A percentile compares a stretch with the other conserved stretches of the same genome.
Conservation (phyloP, 345 rosid species). For the Sisymbrium irio region DNA sequence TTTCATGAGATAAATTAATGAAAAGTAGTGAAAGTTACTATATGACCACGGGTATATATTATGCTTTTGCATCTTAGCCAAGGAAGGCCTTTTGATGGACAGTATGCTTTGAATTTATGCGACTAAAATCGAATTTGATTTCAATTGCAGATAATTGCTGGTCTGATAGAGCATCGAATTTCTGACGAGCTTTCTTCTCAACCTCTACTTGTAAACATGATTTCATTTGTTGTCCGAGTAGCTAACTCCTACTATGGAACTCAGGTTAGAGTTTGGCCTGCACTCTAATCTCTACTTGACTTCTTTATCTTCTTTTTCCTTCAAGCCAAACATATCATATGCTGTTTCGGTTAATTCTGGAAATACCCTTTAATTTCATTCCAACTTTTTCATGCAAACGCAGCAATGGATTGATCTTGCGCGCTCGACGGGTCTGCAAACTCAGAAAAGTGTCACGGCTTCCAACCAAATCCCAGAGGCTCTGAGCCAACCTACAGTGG, state of each 20-base stretch:
- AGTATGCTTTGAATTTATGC: background rate
- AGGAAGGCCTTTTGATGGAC: conserved; percentile 4
- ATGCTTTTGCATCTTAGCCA: conserved; percentile 12
- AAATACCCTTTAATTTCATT: background rate
- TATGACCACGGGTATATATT: background rate
- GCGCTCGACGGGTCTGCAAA: conserved; percentile 73
- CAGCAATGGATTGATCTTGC: conserved; percentile 99
- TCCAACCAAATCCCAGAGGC: conserved; percentile 44
- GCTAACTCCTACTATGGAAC: conserved; percentile 93
- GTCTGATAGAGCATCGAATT: conserved; percentile 82
- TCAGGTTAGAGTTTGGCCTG: conserved; percentile 54
- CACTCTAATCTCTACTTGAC: background rate
- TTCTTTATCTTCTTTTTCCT: background rate
- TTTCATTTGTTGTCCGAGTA: conserved; percentile 79
- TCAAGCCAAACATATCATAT: conserved; percentile 1
- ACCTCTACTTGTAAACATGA: conserved; percentile 69
- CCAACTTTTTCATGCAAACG: conserved; percentile 14
- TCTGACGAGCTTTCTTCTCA: conserved; percentile 78
- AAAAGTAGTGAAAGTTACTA: background rate
- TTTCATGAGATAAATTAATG: background rate
- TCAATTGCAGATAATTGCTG: conserved; percentile 80
- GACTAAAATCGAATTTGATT: conserved; percentile 9
- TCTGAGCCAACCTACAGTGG: conserved; percentile 42
- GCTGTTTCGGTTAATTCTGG: background rate
- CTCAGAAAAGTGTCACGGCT: conserved; percentile 44